Evolutionary conservation across 768 basidiomycete genomes (phyloP), one percentile per base, ranked within the genome.

Genomic region (Xanthoconium stramineum): DNA sequence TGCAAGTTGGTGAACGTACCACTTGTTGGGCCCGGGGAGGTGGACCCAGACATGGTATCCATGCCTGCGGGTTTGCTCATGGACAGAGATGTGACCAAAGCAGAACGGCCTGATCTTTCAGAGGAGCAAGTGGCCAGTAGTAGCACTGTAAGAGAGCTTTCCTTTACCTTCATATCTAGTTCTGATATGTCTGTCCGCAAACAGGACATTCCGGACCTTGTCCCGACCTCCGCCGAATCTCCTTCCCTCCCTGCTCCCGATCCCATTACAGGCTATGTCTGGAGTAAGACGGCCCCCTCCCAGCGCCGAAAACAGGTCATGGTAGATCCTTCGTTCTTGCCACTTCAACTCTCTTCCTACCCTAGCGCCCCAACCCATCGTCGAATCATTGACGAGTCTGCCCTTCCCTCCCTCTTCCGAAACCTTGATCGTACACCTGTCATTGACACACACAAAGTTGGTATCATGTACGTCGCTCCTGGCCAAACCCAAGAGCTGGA

Each of bases 381-480:
- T 56, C 79, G 77, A 52, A 75, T 80, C 12, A 74, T 86, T 6
- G 81, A 86, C 46, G 75, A 82, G 11, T 75, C 84, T 1, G 70
- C 74, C 14, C 78, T 90, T 38, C 72, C 81, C 5, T 75, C 79
- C 29, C 83, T 87, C 56, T 75, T 94, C 59, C 76, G 80, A 28
- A 80, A 79, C 8, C 79, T 98, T 44, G 94, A 97, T 63, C 77
- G 82, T 42, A 88, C 90, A 40, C 95, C 94, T 0, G 94, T 98
- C 63, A 95, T 99, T 57, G 97, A 99, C 72, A 94, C 91, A 0
- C 93, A 98, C 72, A 96, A 97, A 71, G 88, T 98, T 36, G 97
- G 93, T 5, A 89, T 99, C 54, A 80, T 99, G 75, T 99, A 98
- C 64, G 96, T 94, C 44, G 95, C 89, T 0, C 91, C 93, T 5